A percentile compares a stretch with the other conserved stretches of the same genome.
phyloP scores from a whole-genome alignment of 1,139 yeast species.

The Candida sp. region DNA sequence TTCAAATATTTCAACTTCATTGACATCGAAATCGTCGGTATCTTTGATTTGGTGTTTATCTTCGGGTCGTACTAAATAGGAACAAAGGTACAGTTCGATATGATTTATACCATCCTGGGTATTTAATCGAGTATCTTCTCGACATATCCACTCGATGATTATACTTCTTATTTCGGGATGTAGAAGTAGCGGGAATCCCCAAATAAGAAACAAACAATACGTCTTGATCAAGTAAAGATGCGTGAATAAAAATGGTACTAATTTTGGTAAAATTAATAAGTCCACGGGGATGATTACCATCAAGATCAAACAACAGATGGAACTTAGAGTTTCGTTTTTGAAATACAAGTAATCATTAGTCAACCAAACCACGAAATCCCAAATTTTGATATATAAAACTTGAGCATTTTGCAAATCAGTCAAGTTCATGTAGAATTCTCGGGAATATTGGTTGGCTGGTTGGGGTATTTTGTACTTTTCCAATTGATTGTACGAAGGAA shows the following conservation, averaged over 20 bases:
- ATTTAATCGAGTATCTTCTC: slow-evolving; percentile 59
- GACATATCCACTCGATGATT: slow-evolving; percentile 43
- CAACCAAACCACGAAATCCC: slow-evolving; percentile 52
- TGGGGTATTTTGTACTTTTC: slow-evolving; percentile 51
- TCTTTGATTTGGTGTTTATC: slow-evolving; percentile 7
- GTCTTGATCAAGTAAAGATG: slow-evolving; percentile 29
- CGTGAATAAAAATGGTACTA: slow-evolving; percentile 22
- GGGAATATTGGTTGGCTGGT: slow-evolving; percentile 76
- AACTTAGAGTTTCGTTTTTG: slow-evolving; percentile 60
- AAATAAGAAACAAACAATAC: slow-evolving; percentile 35
- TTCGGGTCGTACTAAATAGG: slow-evolving; percentile 16
- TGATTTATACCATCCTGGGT: slow-evolving; percentile 43
- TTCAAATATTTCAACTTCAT: slow-evolving; percentile 67
- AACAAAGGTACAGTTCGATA: slow-evolving; percentile 38
- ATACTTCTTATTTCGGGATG: slow-evolving; percentile 55
- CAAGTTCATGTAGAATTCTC: slow-evolving; percentile 74
- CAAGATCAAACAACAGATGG: slow-evolving; percentile 42
- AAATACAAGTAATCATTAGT: slow-evolving; percentile 63
- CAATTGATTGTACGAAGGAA: slow-evolving; percentile 55
- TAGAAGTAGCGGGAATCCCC: slow-evolving; percentile 46
- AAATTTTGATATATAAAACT: slow-evolving; percentile 62
- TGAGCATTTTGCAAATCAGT: slow-evolving; percentile 85
- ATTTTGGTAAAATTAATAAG: slow-evolving; percentile 28
- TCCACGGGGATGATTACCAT: slow-evolving; percentile 24
- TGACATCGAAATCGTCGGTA: slow-evolving; percentile 8